A percentile compares a stretch with the other conserved stretches of the same genome.
Evolutionary conservation across 2,329 filamentous ascomycete species (phyloP).

Genomic region (Diaporthe caulivora): DNA sequence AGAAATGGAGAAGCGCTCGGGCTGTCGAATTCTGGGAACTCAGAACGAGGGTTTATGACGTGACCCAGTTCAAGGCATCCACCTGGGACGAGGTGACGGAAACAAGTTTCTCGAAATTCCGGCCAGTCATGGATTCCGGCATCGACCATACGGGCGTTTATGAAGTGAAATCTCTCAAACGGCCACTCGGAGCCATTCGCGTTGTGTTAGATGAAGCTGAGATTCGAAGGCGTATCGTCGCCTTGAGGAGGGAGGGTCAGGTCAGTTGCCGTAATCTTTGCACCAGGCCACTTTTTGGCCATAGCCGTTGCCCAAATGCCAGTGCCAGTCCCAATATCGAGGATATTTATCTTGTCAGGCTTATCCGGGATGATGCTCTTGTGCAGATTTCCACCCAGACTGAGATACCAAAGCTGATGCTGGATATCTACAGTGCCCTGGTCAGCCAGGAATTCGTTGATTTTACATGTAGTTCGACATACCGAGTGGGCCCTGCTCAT

Average conservation of each 20-base stretch:
- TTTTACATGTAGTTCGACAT: neutral
- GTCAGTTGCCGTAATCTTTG: neutral
- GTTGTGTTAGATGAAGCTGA: neutral
- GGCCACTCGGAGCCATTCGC: neutral
- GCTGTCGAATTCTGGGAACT: neutral
- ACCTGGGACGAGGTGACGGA: neutral
- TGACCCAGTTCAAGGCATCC: neutral
- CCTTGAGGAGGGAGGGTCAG: neutral
- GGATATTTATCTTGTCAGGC: neutral
- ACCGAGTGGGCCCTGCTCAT: neutral
- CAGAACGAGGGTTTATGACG: neutral
- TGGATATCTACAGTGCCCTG: neutral
- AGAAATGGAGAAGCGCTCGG: neutral
- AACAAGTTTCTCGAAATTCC: neutral
- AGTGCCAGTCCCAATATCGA: neutral
- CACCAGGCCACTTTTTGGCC: neutral
- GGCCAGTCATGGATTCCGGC: neutral
- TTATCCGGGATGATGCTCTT: neutral
- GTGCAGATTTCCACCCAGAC: neutral
- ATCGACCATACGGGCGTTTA: neutral
- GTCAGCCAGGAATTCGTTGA: neutral
- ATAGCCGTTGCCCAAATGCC: neutral
- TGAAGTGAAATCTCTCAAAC: neutral
- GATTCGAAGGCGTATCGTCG: neutral
- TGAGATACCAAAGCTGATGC: conserved; percentile 1